Evolutionary conservation across 129 eudicot species (phyloP).

Genomic region (Flaveria linearis): DNA sequence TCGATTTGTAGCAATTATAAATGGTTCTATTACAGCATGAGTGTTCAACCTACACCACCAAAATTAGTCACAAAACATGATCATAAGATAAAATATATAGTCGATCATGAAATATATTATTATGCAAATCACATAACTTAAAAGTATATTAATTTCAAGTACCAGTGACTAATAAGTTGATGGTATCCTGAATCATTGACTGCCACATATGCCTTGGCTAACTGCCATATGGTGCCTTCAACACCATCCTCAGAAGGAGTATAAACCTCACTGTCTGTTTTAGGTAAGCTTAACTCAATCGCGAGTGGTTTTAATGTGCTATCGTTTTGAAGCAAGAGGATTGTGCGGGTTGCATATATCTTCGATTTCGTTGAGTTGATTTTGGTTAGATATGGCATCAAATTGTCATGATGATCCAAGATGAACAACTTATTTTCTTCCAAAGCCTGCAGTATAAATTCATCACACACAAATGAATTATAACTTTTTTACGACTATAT

Average conservation of each 20-base stretch:
- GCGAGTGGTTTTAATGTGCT: constrained; percentile 74
- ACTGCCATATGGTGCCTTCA: constrained; percentile 52
- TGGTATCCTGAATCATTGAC: constrained; percentile 59
- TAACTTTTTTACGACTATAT: too few species aligned
- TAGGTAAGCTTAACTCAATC: constrained; percentile 63
- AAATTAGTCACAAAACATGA: neutral
- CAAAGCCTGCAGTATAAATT: constrained; percentile 54
- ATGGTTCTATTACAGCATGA: constrained; percentile 83
- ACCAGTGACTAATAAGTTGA: constrained; percentile 58
- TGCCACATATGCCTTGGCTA: constrained; percentile 59
- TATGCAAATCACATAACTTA: neutral
- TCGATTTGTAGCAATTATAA: constrained; percentile 77
- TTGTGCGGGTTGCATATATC: constrained; percentile 67
- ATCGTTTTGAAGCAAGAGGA: constrained; percentile 53
- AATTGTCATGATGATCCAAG: constrained; percentile 72
- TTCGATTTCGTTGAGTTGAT: constrained; percentile 60
- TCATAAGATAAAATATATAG: too few species aligned
- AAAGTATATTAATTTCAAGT: neutral
- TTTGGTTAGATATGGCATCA: constrained; percentile 74
- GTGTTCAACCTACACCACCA: constrained; percentile 57
- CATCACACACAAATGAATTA: neutral
- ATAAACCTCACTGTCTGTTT: constrained; percentile 49
- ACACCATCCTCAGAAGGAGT: constrained; percentile 53
- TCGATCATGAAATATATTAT: neutral
- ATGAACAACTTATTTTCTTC: constrained; percentile 64